These are phyloP conservation scores for Saturnispora sanitii DNA, from an alignment of 805 yeast species.

Conservation along the genomic window DNA sequence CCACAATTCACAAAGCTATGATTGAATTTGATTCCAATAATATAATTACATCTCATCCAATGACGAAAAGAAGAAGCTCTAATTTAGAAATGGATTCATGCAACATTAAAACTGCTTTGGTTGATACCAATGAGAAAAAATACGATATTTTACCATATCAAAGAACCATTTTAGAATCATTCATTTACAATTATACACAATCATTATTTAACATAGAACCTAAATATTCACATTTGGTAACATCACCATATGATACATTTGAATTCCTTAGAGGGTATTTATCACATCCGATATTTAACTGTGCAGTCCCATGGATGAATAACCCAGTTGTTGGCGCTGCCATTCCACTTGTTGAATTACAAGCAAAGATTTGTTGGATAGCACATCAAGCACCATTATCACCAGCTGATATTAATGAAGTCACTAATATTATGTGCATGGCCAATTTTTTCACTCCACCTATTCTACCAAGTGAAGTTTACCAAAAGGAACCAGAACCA, in stretches of 20 bases:
- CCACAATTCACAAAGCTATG: not conserved
- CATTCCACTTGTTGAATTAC: slow-evolving; percentile 28
- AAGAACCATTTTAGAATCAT: slow-evolving; percentile 35
- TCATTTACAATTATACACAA: slow-evolving; percentile 34
- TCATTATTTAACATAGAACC: slow-evolving; percentile 27
- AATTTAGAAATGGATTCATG: slow-evolving; percentile 2
- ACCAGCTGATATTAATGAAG: slow-evolving; percentile 2
- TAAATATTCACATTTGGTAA: slow-evolving; percentile 22
- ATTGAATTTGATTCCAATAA: not conserved
- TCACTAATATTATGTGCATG: slow-evolving; percentile 3
- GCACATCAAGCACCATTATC: slow-evolving; percentile 17
- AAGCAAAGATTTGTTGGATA: slow-evolving; percentile 30
- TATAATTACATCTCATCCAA: no score
- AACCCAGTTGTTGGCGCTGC: slow-evolving; percentile 35
- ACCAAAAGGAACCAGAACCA: slow-evolving; percentile 11
- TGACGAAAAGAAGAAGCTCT: slow-evolving; percentile 2
- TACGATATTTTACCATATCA: slow-evolving; percentile 16
- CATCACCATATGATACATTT: slow-evolving; percentile 35
- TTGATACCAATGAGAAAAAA: not conserved
- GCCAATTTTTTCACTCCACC: slow-evolving; percentile 15
- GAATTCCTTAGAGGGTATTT: slow-evolving; percentile 23
- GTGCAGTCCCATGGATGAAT: slow-evolving; percentile 30
- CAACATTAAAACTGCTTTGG: slow-evolving; percentile 1
- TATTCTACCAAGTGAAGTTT: slow-evolving; percentile 12
- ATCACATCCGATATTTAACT: slow-evolving; percentile 27